Evolutionary conservation across 1,284 basidiomycete genomes (phyloP).

Genomic region (Marasmius tenuissimus): DNA sequence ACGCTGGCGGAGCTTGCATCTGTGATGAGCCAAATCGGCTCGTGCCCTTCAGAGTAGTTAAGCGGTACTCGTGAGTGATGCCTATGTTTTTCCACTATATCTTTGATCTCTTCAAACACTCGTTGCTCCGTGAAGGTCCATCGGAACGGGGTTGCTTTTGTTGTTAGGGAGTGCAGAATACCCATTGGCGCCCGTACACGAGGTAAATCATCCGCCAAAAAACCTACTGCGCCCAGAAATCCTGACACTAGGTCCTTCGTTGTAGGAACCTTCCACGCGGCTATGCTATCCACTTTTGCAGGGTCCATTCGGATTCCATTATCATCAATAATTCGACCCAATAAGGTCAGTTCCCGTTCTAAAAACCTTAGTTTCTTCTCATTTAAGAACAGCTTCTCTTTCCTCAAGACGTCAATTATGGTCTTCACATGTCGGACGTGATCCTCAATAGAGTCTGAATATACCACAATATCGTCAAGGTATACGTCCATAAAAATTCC

Average conservation of each 20-base stretch:
- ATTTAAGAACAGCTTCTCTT: conserved; percentile 22
- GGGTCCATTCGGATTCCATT: conserved; percentile 28
- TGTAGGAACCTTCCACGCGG: conserved; percentile 23
- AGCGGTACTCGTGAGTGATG: conserved; percentile 19
- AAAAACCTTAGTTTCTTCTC: conserved; percentile 26
- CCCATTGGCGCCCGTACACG: conserved; percentile 22
- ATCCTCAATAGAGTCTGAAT: conserved; percentile 23
- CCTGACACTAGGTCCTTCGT: conserved; percentile 15
- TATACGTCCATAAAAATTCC: conserved; percentile 27
- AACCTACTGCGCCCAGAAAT: conserved; percentile 25
- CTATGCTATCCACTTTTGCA: conserved; percentile 24
- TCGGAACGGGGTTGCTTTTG: conserved; percentile 16
- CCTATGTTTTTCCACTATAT: conserved; percentile 10
- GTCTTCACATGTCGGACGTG: conserved; percentile 23
- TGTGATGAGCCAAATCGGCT: conserved; percentile 21
- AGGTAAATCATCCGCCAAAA: conserved; percentile 21
- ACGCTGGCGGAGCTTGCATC: conserved; percentile 21
- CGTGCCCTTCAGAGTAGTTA: conserved; percentile 15
- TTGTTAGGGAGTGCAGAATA: conserved; percentile 18
- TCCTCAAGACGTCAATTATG: conserved; percentile 19
- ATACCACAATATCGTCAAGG: conserved; percentile 16
- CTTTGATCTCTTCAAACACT: conserved; percentile 27
- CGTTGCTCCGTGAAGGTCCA: conserved; percentile 26
- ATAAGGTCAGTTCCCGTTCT: conserved; percentile 17
- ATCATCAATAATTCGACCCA: conserved; percentile 24